phyloP scores from a whole-genome alignment of 306 rosid species.

The Morella rubra region DNA sequence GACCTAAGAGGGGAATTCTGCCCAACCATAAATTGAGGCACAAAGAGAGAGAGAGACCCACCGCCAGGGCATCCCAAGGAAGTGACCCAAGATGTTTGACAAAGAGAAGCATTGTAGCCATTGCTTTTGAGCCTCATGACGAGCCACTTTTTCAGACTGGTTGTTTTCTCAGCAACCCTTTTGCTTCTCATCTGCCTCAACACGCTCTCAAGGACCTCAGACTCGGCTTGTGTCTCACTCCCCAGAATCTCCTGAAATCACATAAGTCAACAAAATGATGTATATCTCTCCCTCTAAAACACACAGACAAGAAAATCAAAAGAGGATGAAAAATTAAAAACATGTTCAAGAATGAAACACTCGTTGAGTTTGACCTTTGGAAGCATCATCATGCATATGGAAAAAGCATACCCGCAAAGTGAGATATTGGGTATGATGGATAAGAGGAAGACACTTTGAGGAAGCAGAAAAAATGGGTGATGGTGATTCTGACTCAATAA shows the following conservation, averaged over 20 bases:
- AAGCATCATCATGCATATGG: neutral
- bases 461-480: constrained; percentile 34
- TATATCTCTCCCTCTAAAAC: neutral
- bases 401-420: constrained; percentile 44
- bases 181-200: constrained; percentile 45
- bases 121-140: constrained; percentile 48
- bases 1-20: neutral
- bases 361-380: neutral
- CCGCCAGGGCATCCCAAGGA: constrained; percentile 71
- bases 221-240: constrained; percentile 41
- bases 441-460: constrained; percentile 33
- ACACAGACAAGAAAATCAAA: neutral
- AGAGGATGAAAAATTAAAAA: neutral
- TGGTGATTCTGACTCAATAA: constrained; percentile 61
- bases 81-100: constrained; percentile 65
- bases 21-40: neutral
- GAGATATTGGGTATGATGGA: constrained; percentile 36
- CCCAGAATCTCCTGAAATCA: constrained; percentile 51
- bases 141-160: constrained; percentile 44
- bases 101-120: constrained; percentile 58
- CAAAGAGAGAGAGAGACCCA: constrained; percentile 22
- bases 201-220: constrained; percentile 39
- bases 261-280: constrained; percentile 13
- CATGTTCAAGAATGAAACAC: neutral
- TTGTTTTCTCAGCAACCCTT: constrained; percentile 35